Conservation (phyloP, 1,284 basidiomycete genomes). For the Marasmius oreades region DNA sequence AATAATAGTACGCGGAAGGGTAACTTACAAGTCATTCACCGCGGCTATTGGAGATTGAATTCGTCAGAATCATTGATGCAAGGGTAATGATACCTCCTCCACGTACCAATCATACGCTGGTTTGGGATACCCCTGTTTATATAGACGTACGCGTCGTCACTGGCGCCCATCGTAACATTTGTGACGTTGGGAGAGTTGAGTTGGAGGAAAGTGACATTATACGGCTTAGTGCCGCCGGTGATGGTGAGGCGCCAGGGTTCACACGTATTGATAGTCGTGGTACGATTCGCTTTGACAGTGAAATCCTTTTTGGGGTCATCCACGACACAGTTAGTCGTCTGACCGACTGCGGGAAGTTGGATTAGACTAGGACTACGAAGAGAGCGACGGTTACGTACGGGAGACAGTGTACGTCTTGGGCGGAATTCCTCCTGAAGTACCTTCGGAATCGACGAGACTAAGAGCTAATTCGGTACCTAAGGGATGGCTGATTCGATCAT, state of each 20-base stretch:
- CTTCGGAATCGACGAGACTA: constrained; percentile 41
- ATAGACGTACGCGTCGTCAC: constrained; percentile 42
- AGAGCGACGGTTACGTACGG: constrained; percentile 22
- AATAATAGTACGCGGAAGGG: background rate
- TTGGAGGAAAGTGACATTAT: constrained; percentile 40
- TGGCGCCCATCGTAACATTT: constrained; percentile 37
- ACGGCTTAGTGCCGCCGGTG: constrained; percentile 43
- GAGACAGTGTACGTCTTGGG: constrained; percentile 30
- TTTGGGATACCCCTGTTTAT: constrained; percentile 43
- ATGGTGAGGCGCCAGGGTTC: constrained; percentile 44
- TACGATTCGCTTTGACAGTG: constrained; percentile 39
- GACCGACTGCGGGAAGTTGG: constrained; percentile 25
- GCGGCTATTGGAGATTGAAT: constrained; percentile 24
- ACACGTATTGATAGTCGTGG: constrained; percentile 37
- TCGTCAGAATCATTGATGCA: background rate
- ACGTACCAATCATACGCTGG: constrained; percentile 39
- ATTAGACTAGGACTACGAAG: background rate
- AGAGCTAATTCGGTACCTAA: constrained; percentile 40
- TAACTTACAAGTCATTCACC: constrained; percentile 37
- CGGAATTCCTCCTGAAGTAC: constrained; percentile 38
- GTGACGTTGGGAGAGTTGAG: constrained; percentile 37
- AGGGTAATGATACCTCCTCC: background rate
- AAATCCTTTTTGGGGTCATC: constrained; percentile 28
- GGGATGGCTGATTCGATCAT: background rate
- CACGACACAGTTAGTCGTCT: constrained; percentile 35